These are phyloP conservation scores for Triangularia setosa DNA, from an alignment of 2,329 filamentous ascomycete genomes.

Conservation along the genomic window DNA sequence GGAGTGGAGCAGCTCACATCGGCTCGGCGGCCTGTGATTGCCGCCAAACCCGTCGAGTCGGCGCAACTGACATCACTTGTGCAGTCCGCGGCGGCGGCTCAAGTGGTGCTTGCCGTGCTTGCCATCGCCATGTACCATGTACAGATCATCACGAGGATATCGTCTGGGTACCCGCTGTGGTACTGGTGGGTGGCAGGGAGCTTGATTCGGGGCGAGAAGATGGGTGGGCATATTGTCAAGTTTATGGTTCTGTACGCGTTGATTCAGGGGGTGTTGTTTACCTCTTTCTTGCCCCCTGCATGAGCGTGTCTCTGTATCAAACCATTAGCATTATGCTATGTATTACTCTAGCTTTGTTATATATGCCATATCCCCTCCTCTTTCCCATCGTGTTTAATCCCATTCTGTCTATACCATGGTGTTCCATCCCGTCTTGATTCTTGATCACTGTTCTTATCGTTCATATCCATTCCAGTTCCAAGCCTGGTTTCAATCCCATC, in stretches of 20 bases:
- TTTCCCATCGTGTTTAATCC: not conserved
- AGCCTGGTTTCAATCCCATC: not conserved
- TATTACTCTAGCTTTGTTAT: not conserved
- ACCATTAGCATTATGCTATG: not conserved
- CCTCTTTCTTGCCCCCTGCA: slow-evolving; percentile 87
- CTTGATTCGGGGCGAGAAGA: slow-evolving; percentile 33
- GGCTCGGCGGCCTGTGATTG: not conserved
- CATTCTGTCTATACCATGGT: not conserved
- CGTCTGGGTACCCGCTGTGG: slow-evolving; percentile 86
- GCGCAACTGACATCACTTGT: slow-evolving; percentile 34
- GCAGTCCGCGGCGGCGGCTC: slow-evolving; percentile 63
- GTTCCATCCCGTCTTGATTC: not conserved
- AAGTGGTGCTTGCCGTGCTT: slow-evolving; percentile 66
- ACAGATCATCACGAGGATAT: slow-evolving; percentile 86
- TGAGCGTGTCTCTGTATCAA: slow-evolving; percentile 33
- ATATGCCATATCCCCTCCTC: not conserved
- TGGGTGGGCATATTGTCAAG: slow-evolving; percentile 44
- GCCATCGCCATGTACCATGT: slow-evolving; percentile 83
- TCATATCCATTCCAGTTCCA: not conserved
- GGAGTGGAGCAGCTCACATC: slow-evolving; percentile 36
- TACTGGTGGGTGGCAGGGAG: slow-evolving; percentile 71
- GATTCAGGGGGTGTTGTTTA: slow-evolving; percentile 79
- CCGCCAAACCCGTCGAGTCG: slow-evolving; percentile 12
- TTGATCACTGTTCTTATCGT: not conserved
- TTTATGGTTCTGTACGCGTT: slow-evolving; percentile 79